Evolutionary conservation across 169 alveolate species (phyloP).

Genomic region (Cytauxzoon felis): DNA sequence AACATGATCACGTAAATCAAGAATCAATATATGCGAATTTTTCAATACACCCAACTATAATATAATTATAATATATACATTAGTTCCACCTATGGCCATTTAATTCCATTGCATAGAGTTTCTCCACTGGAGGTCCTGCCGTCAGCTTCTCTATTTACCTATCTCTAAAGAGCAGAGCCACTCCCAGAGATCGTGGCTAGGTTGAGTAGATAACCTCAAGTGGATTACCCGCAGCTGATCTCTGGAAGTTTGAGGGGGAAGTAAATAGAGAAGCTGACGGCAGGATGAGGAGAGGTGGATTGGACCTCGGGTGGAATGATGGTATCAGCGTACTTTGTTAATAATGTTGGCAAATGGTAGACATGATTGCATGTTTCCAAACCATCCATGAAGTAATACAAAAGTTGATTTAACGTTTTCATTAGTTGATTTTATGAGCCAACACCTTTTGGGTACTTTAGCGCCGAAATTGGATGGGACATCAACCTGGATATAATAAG

Average conservation of each 20-base stretch:
- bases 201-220: too few species aligned
- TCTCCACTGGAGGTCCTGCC: too few species aligned
- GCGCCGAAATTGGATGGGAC: conserved; percentile 29
- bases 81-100: too few species aligned
- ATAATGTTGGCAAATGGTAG: conserved; percentile 29
- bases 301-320: too few species aligned
- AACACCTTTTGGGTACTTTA: conserved; percentile 11
- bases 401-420: conserved; percentile 22
- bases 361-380: conserved; percentile 59
- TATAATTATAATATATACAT: background rate
- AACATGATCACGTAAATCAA: conserved; percentile 24
- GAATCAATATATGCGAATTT: conserved; percentile 26
- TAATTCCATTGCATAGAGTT: too few species aligned
- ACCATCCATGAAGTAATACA: conserved; percentile 59
- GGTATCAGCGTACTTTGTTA: conserved; percentile 29
- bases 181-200: too few species aligned
- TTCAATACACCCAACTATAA: conserved; percentile 32
- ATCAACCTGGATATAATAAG: conserved; percentile 7
- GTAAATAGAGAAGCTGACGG: too few species aligned
- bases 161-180: too few species aligned
- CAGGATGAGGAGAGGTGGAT: too few species aligned
- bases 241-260: too few species aligned
- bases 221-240: too few species aligned
- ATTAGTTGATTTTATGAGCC: conserved; percentile 49
- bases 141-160: too few species aligned